These are phyloP conservation scores for Mediolabrus comicus DNA, from an alignment of 108 stramenopile genomes.

Conservation along the genomic window DNA sequence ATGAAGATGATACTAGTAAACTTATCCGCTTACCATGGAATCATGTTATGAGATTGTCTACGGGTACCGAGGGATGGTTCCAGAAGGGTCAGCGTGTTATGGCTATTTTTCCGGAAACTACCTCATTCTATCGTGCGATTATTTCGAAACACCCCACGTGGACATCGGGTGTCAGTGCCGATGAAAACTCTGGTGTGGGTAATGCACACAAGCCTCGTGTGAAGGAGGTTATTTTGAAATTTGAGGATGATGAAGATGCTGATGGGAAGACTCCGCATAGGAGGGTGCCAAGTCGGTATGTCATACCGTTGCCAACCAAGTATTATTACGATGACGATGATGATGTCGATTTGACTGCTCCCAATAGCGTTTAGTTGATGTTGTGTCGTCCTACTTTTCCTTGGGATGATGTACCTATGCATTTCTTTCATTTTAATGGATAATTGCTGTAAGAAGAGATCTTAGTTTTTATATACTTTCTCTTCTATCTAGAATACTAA, in stretches of 20 bases:
- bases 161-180: conserved; percentile 43
- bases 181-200: conserved; percentile 24
- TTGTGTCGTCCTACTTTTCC: background rate
- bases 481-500: background rate
- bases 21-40: conserved; percentile 91
- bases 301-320: conserved; percentile 80
- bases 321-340: conserved; percentile 90
- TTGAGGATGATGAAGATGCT: conserved; percentile 96
- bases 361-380: conserved; percentile 9
- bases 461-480: too few relatives aligned
- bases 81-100: conserved; percentile 87
- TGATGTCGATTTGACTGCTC: conserved; percentile 78
- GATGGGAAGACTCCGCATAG: conserved; percentile 91
- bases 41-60: conserved; percentile 88
- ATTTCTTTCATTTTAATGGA: background rate
- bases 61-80: conserved; percentile 84
- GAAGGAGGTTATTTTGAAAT: conserved; percentile 93
- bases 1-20: conserved; percentile 93
- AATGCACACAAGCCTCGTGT: conserved; percentile 64
- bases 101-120: conserved; percentile 99
- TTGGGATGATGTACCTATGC: background rate
- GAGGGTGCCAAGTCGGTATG: conserved; percentile 90
- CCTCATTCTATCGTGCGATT: conserved; percentile 92
- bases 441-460: too few relatives aligned
- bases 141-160: conserved; percentile 86